Evolutionary conservation across 169 alveolate genomes (phyloP).

Genomic region (Babesia ovata): DNA sequence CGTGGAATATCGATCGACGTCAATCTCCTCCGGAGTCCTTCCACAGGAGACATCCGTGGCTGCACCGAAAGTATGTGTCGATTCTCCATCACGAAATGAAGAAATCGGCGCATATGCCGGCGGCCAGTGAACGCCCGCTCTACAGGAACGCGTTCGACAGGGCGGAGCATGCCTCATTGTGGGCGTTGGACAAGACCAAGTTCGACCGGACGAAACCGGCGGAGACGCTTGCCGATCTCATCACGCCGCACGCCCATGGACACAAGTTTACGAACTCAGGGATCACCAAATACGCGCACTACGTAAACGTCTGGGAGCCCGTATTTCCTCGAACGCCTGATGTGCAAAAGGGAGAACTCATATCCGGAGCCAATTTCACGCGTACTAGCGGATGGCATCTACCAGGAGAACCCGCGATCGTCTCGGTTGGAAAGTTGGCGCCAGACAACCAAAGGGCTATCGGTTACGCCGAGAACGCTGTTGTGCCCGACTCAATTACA

Average conservation of each 20-base stretch:
- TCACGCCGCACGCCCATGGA: slow-evolving; percentile 82
- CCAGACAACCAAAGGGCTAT: slow-evolving; percentile 88
- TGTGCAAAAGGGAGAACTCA: slow-evolving; percentile 80
- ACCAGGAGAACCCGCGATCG: slow-evolving; percentile 88
- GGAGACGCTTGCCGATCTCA: slow-evolving; percentile 72
- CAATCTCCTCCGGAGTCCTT: too few species aligned
- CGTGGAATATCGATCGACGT: too few species aligned
- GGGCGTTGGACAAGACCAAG: slow-evolving; percentile 77
- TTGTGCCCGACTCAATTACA: slow-evolving; percentile 80
- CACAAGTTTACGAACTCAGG: slow-evolving; percentile 74
- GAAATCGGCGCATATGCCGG: slow-evolving; percentile 72
- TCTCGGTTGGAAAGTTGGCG: slow-evolving; percentile 79
- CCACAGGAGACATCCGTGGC: too few species aligned
- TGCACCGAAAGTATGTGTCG: slow-evolving; percentile 67
- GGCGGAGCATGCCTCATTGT: slow-evolving; percentile 82
- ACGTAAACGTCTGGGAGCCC: slow-evolving; percentile 86
- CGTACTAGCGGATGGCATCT: slow-evolving; percentile 86
- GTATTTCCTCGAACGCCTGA: slow-evolving; percentile 86
- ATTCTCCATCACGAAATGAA: slow-evolving; percentile 72
- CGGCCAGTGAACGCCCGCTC: slow-evolving; percentile 84
- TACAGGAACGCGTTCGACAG: slow-evolving; percentile 83
- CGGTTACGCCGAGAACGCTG: slow-evolving; percentile 83
- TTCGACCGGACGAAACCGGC: slow-evolving; percentile 60
- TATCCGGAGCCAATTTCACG: slow-evolving; percentile 86
- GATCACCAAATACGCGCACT: slow-evolving; percentile 81